Base-by-base conservation (phyloP, 495 filamentous ascomycete genomes). In the Talaromyces trachyspermus region DNA sequence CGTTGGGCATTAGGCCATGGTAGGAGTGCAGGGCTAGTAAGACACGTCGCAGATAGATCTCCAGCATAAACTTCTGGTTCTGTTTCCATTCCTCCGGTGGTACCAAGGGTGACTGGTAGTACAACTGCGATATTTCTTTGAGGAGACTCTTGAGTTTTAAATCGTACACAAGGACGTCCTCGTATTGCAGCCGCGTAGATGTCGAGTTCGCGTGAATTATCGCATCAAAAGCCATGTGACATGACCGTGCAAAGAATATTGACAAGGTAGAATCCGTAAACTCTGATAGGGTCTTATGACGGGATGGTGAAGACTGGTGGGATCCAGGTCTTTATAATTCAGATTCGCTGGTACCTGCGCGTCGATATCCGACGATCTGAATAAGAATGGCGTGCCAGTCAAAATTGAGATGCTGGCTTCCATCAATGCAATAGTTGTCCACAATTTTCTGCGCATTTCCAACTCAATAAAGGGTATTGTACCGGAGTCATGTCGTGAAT, bases 261-360 rank as follows among this genome's bases (percentile, higher is more conserved):
- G 17, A 36, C 6, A 46, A 46, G 9, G 44, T 46, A 6, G 44
- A 37, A 22, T 46, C 44, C 7, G 44, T 46, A 17, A 35, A 46
- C 3, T 46, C 44, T 10, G 29, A 2, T 17, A 24, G 20, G 30
- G 44, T n/a, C 30, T 29, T 24, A 29, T 11, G 30, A 24, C 22
- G 10, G 30, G 30, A 15, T 30, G 18, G 2, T 14, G 12, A 11
- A 30, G 24, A 42, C n/a, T 29, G 24, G 18, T 36, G 10, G n/a
- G 18, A 22, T 22, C 26, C 44, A 46, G 37, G 0, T 46, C 44
- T 22, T 20, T 24, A 12, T 37, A 10, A 29, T 46, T 46, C 32
- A 46, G 5, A 19, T 46, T 46, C 44, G 29, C 10, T 23, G 44
- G 44, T 10, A 22, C 19, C 20, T 10, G 29, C 4, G 32, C 37